phyloP scores from a whole-genome alignment of 2,329 filamentous ascomycete genomes.

The Pestalotiopsis sp. region DNA sequence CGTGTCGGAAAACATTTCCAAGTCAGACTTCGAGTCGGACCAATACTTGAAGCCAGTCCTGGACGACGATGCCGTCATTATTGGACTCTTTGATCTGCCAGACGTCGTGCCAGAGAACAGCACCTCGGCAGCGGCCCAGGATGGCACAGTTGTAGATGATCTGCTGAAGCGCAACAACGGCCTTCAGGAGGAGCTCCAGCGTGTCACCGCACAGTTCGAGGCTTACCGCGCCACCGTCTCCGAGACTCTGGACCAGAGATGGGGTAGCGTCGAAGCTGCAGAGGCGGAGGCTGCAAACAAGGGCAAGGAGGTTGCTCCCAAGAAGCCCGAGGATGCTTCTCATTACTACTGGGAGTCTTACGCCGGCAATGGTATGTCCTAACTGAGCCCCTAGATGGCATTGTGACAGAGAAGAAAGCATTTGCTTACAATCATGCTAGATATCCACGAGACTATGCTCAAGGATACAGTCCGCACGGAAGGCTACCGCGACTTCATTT shows the following conservation, averaged over 20 bases:
- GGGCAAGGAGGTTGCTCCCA: conserved; percentile 18
- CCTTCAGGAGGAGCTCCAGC: conserved; percentile 64
- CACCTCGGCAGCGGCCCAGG: conserved; percentile 18
- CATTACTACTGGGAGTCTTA: conserved; percentile 65
- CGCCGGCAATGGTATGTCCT: conserved; percentile 56
- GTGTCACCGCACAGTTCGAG: conserved; percentile 62
- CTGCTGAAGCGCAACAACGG: conserved; percentile 53
- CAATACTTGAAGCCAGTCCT: conserved; percentile 81
- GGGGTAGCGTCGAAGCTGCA: conserved; percentile 57
- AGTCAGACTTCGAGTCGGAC: conserved; percentile 72
- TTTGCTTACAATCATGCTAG: conserved; percentile 42
- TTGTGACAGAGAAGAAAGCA: background rate
- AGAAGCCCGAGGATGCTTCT: conserved; percentile 39
- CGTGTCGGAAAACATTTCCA: conserved; percentile 61
- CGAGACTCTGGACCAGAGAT: conserved; percentile 66
- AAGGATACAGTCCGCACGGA: conserved; percentile 89
- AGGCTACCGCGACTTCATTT: conserved; percentile 93
- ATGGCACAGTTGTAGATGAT: conserved; percentile 36
- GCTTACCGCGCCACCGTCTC: conserved; percentile 68
- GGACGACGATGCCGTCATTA: conserved; percentile 86
- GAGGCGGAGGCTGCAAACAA: conserved; percentile 31
- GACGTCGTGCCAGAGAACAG: conserved; percentile 39
- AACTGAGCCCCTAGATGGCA: background rate
- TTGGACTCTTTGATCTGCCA: conserved; percentile 80
- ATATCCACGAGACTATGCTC: conserved; percentile 95